Conservation (phyloP, 148 eudicot species). For the Rhododendron vialii region DNA sequence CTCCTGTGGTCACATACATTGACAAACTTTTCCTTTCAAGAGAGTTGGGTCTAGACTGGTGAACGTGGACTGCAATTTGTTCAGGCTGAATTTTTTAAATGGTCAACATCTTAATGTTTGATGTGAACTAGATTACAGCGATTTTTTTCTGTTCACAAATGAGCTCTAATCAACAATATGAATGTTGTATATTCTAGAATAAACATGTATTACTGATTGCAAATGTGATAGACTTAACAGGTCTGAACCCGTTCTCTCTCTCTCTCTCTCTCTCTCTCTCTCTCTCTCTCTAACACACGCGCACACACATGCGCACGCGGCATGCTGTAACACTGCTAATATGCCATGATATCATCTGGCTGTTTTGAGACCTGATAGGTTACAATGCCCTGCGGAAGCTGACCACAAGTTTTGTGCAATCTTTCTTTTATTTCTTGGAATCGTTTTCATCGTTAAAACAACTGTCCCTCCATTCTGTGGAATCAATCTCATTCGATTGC, state of each 20-base stretch:
- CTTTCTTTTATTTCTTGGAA: background rate
- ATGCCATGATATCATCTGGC: background rate
- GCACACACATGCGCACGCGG: background rate
- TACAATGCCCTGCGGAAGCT: background rate
- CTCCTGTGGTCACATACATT: slow-evolving; percentile 52
- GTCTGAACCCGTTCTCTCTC: background rate
- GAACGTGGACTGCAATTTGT: slow-evolving; percentile 10
- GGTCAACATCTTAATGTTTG: background rate
- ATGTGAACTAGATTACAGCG: background rate
- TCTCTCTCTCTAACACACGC: too few species aligned
- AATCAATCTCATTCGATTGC: background rate
- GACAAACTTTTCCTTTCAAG: slow-evolving; percentile 61
- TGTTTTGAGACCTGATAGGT: background rate
- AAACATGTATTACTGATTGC: background rate
- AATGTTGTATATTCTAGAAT: background rate
- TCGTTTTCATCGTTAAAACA: background rate
- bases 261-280: too few species aligned
- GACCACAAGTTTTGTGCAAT: background rate
- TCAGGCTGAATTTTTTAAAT: background rate
- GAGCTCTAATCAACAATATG: background rate
- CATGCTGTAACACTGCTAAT: background rate
- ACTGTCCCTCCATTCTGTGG: background rate
- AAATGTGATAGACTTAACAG: background rate
- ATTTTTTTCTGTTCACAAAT: background rate
- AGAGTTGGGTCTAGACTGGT: slow-evolving; percentile 85